phyloP scores from a whole-genome alignment of 371 early-diverging fungal species.

The Mucor lusitanicus region DNA sequence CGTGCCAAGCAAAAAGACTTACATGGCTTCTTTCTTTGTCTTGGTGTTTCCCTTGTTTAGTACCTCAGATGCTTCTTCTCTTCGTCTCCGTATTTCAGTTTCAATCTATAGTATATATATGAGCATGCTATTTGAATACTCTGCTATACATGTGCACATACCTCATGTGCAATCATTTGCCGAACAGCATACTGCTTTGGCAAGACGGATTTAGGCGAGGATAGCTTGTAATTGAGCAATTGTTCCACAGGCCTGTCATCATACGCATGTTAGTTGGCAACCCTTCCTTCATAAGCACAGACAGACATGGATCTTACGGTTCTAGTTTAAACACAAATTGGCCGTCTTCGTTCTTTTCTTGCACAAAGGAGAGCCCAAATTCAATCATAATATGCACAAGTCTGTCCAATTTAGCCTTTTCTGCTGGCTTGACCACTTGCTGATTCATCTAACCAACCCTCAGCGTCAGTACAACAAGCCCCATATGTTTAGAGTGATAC shows the following conservation, averaged over 20 bases:
- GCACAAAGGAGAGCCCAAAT: slow-evolving; percentile 74
- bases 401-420: slow-evolving; percentile 58
- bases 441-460: slow-evolving; percentile 52
- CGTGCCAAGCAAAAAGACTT: neutral
- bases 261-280: neutral
- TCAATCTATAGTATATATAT: slow-evolving; percentile 49
- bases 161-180: slow-evolving; percentile 80
- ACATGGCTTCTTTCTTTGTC: neutral
- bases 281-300: no score
- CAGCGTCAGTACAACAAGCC: neutral
- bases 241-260: slow-evolving; percentile 59
- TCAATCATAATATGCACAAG: slow-evolving; percentile 74
- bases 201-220: slow-evolving; percentile 44
- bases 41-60: slow-evolving; percentile 10
- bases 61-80: slow-evolving; percentile 39
- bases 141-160: slow-evolving; percentile 18
- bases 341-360: slow-evolving; percentile 72
- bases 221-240: slow-evolving; percentile 44
- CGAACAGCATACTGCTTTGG: slow-evolving; percentile 71
- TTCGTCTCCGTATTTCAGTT: slow-evolving; percentile 56
- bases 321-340: slow-evolving; percentile 71
- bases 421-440: slow-evolving; percentile 75
- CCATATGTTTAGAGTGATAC: neutral
- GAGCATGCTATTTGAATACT: neutral
- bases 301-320: slow-evolving; percentile 62